Base-by-base conservation (phyloP, 164 flowering plant genomes). In the Liquidambar formosana region DNA sequence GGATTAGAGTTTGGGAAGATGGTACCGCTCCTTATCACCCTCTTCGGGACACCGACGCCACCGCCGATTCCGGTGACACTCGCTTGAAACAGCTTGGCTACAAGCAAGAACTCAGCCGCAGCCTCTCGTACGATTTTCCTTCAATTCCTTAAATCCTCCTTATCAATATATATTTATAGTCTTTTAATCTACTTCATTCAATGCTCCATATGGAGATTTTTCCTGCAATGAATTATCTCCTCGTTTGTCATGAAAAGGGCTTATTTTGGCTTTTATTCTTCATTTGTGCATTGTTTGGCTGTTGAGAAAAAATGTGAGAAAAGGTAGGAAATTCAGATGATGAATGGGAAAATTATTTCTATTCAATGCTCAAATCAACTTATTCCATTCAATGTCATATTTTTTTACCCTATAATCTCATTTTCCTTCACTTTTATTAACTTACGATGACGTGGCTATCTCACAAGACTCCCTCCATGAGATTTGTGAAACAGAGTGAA, bases 51-150 rank as follows among this genome's bases (percentile, higher is more conserved):
- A 33, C 76, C 16, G 76, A 57, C 0, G 66, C 45, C 23, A 60
- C 53, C 38, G 38, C 19, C 23, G 47, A 11, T 25, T 38, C 56
- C 41, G 85, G 81, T 53, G 60, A 78, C 53, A 63, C 76, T 56
- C 84, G 83, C 1, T 69, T 90, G 71, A 78, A 79, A 4, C 81
- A 84, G 75, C 92, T 90, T 19, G 95, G 96, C 11, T 87, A 87
- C 86, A 83, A 84, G 70, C 89, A 76, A 71, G 85, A 87, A 62
- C 88, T 87, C 71, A 68, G 75, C 18, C 84, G 91, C 22, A 67
- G 73, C 43, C 91, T 87, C 81, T 74, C 82, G 94, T 83, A 72
- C 26, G 75, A 27, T 12, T 45, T 22, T 63, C 49, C 70, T 47
- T 23, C 10, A 22, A 14, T 58, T 52, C 27, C 41, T 26, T n/a